phyloP scores from a whole-genome alignment of 495 filamentous ascomycete genomes.

The Amniculicola lignicola region DNA sequence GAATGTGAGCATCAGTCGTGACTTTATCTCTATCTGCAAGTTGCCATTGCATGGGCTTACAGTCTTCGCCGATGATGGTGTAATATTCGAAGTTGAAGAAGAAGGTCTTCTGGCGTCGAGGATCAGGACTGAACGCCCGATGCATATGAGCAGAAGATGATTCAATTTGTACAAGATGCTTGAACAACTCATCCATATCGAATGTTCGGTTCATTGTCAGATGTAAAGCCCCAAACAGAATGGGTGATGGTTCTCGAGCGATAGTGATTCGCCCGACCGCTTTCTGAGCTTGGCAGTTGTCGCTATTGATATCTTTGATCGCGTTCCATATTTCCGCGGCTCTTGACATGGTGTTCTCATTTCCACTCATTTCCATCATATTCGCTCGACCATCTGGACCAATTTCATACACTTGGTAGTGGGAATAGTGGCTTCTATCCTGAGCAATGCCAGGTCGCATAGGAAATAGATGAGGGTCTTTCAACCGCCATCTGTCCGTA shows the following conservation, averaged over 20 bases:
- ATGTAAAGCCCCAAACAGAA: constrained; percentile 52
- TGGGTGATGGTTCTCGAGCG: constrained; percentile 51
- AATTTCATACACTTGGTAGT: constrained; percentile 53
- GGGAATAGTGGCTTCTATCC: constrained; percentile 43
- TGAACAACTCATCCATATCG: constrained; percentile 53
- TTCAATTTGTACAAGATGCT: constrained; percentile 42
- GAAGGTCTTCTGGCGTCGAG: constrained; percentile 46
- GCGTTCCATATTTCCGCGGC: constrained; percentile 45
- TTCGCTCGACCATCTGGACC: constrained; percentile 43
- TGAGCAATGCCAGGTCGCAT: constrained; percentile 33
- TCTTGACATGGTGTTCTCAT: constrained; percentile 34
- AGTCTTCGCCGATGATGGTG: constrained; percentile 48
- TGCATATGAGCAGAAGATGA: constrained; percentile 42
- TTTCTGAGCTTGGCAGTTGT: constrained; percentile 25
- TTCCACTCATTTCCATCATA: constrained; percentile 27
- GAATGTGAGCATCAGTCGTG: constrained; percentile 44
- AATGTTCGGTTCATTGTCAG: constrained; percentile 49
- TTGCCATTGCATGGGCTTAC: constrained; percentile 54
- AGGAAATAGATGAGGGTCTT: constrained; percentile 38
- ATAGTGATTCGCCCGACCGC: constrained; percentile 55
- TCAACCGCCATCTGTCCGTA: constrained; percentile 39
- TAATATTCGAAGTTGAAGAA: constrained; percentile 58
- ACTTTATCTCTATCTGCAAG: constrained; percentile 40
- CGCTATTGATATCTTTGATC: constrained; percentile 39
- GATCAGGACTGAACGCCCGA: constrained; percentile 42